Conservation (phyloP, 306 rosid genomes). For the Cucurbita maxima region DNA sequence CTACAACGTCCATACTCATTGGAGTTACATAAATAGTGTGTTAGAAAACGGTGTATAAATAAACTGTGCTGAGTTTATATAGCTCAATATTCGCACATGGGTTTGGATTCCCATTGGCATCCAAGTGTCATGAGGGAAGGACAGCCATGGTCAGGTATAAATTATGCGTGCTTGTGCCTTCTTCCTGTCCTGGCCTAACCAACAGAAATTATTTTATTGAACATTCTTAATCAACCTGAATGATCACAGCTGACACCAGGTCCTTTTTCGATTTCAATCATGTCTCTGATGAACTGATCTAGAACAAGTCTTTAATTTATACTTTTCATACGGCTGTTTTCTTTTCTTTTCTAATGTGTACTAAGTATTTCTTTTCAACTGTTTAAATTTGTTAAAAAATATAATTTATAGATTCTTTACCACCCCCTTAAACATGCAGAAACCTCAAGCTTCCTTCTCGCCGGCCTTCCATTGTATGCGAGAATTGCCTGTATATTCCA, state of each 20-base stretch:
- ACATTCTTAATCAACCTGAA: not conserved
- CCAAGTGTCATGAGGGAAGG: not conserved
- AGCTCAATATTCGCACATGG: not conserved
- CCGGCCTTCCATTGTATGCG: conserved; percentile 80
- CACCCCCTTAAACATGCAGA: conserved; percentile 26
- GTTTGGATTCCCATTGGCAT: not conserved
- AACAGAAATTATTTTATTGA: not conserved
- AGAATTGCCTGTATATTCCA: conserved; percentile 63
- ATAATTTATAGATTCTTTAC: not conserved
- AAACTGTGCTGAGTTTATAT: not conserved
- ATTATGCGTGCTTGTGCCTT: not conserved
- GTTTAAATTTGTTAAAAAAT: not conserved
- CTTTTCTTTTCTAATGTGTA: not conserved
- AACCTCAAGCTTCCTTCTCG: conserved; percentile 88
- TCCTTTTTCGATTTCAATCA: not conserved
- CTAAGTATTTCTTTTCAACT: not conserved
- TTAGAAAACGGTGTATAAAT: not conserved
- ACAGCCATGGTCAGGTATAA: not conserved
- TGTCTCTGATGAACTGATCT: not conserved
- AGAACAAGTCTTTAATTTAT: not conserved
- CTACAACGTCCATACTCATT: not conserved
- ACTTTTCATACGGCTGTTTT: not conserved
- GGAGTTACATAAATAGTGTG: not conserved
- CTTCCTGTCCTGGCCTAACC: not conserved
- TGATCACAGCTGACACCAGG: not conserved